Conservation (phyloP, 768 basidiomycete genomes). For the Megacollybia marginata region DNA sequence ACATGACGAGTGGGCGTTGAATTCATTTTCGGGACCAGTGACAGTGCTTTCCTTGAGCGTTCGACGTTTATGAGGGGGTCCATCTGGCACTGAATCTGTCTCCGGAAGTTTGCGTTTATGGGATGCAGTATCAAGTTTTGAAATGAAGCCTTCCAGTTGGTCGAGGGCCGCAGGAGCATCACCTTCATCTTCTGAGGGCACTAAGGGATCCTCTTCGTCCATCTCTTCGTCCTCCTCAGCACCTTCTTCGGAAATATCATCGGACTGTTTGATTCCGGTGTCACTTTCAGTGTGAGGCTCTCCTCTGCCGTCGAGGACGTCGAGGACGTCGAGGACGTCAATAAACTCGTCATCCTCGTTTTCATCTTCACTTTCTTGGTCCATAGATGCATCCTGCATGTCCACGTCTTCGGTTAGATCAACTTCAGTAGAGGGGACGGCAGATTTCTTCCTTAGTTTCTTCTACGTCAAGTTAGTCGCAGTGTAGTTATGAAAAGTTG, state of each 20-base stretch:
- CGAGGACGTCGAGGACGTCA: conserved; percentile 39
- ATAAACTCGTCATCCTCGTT: conserved; percentile 29
- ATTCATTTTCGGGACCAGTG: conserved; percentile 77
- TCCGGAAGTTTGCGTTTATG: conserved; percentile 67
- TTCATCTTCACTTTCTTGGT: conserved; percentile 38
- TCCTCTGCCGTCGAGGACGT: conserved; percentile 36
- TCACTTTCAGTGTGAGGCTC: conserved; percentile 28
- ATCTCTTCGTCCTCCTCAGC: conserved; percentile 33
- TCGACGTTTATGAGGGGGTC: conserved; percentile 46
- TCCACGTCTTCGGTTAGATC: conserved; percentile 59
- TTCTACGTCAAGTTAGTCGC: conserved; percentile 17
- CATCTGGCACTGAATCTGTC: conserved; percentile 14
- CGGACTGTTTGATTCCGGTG: conserved; percentile 38
- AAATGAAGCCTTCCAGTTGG: conserved; percentile 66
- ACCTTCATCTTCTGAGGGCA: conserved; percentile 41
- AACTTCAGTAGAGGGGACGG: conserved; percentile 45
- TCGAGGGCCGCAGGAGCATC: conserved; percentile 55
- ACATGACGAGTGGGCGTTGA: conserved; percentile 51
- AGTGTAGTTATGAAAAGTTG: not conserved
- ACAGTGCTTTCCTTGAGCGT: conserved; percentile 67
- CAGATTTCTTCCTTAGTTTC: conserved; percentile 18
- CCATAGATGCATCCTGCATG: conserved; percentile 19
- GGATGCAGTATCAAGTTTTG: conserved; percentile 49
- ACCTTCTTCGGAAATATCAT: conserved; percentile 59
- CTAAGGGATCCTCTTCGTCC: conserved; percentile 21